Evolutionary conservation across 805 yeast species (phyloP).

Genomic region (Barnettozyma salicaria): DNA sequence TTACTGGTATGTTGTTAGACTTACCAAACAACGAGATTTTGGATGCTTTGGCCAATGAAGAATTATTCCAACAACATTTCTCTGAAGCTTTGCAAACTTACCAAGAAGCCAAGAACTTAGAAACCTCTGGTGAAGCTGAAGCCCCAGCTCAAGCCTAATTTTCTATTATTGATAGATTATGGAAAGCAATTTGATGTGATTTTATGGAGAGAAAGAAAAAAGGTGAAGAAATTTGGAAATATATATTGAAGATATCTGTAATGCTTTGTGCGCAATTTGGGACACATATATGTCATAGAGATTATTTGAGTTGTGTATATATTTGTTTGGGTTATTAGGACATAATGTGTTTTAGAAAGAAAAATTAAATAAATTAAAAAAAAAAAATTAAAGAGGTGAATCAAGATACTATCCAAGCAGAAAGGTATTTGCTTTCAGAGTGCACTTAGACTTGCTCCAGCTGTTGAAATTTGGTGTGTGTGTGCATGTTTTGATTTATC

Average conservation of each 20-base stretch:
- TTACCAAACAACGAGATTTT: conserved; percentile 88
- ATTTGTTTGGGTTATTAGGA: neutral
- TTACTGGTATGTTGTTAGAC: conserved; percentile 98
- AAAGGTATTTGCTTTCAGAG: neutral
- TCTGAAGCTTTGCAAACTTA: conserved; percentile 93
- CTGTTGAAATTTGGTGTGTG: conserved; percentile 1
- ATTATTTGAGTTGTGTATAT: neutral
- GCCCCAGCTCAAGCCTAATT: conserved; percentile 15
- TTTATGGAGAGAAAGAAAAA: neutral
- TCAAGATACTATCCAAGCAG: neutral
- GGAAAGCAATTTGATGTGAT: conserved; percentile 2
- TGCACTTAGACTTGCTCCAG: neutral
- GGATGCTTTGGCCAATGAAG: conserved; percentile 84
- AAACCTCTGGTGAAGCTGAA: conserved; percentile 10
- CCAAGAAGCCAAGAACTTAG: conserved; percentile 70
- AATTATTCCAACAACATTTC: conserved; percentile 81
- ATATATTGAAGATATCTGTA: neutral
- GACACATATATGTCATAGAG: neutral
- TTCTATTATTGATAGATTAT: conserved; percentile 1
- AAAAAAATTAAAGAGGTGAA: neutral
- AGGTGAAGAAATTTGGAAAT: neutral
- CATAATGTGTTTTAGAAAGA: neutral
- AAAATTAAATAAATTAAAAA: neutral
- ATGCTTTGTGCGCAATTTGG: neutral
- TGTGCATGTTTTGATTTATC: conserved; percentile 3